A percentile compares a stretch with the other conserved stretches of the same genome.
These are phyloP conservation scores for Dryadomyces quercus-mongolicae DNA, from an alignment of 2,329 filamentous ascomycete genomes.

Conservation along the genomic window DNA sequence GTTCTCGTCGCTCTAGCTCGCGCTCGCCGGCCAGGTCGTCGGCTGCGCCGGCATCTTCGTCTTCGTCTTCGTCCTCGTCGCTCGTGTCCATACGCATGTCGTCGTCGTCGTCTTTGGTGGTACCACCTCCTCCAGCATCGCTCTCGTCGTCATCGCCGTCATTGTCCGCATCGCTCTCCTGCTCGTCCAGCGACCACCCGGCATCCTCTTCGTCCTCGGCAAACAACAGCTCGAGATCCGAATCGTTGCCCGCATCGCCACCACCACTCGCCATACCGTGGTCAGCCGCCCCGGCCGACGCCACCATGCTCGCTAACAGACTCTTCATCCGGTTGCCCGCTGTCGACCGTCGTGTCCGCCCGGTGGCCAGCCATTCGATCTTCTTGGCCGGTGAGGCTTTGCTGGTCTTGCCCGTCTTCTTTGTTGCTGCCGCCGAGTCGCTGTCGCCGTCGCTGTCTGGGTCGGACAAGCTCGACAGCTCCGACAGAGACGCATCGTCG, in stretches of 20 bases:
- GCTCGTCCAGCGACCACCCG: constrained; percentile 61
- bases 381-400: constrained; percentile 5
- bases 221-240: constrained; percentile 62
- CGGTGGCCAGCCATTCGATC: constrained; percentile 61
- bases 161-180: constrained; percentile 66
- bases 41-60: constrained; percentile 36
- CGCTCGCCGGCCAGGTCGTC: constrained; percentile 77
- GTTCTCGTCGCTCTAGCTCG: constrained; percentile 68
- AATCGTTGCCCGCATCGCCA: constrained; percentile 26
- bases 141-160: constrained; percentile 48
- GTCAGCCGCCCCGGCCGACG: constrained; percentile 18
- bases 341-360: constrained; percentile 63
- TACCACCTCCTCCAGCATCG: constrained; percentile 30
- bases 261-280: neutral
- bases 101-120: constrained; percentile 46
- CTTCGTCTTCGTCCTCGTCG: constrained; percentile 72
- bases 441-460: neutral
- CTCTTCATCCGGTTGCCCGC: constrained; percentile 76
- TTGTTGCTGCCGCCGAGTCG: no score
- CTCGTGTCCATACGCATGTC: constrained; percentile 83
- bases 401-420: neutral
- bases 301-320: constrained; percentile 63
- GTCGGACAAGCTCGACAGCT: constrained; percentile 4
- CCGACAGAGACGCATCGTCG: neutral
- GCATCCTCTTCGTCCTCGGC: constrained; percentile 58